Evolutionary conservation across 345 rosid genomes (phyloP).

Genomic region (Salix udensis): DNA sequence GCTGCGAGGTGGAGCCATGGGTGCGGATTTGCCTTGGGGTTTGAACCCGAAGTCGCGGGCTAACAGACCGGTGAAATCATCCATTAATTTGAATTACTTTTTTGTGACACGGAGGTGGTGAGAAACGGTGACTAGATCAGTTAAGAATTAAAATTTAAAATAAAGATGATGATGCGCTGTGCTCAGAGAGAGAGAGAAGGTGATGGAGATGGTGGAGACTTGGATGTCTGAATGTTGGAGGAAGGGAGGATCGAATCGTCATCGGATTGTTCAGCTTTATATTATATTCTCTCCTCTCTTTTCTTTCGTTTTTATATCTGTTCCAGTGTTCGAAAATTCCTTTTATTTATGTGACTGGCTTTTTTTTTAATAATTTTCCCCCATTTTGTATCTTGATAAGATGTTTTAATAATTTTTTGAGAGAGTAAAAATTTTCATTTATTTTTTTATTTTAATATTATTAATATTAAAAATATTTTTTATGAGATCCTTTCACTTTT

Average conservation of each 20-base stretch:
- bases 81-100: conserved; percentile 34
- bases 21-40: conserved; percentile 74
- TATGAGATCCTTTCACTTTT: too few species aligned
- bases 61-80: conserved; percentile 59
- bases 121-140: background rate
- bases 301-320: background rate
- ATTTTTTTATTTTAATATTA: too few species aligned
- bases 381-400: too few species aligned
- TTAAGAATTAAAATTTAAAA: background rate
- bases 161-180: background rate
- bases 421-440: too few species aligned
- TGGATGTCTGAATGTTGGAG: too few species aligned
- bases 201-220: background rate
- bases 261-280: background rate
- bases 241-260: background rate
- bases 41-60: conserved; percentile 61
- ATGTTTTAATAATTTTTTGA: too few species aligned
- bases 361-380: too few species aligned
- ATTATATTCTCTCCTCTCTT: background rate
- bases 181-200: background rate
- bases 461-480: too few species aligned
- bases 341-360: background rate
- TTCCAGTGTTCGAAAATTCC: background rate
- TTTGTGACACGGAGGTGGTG: background rate
- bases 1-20: conserved; percentile 56